These are phyloP conservation scores for Coniella vitis DNA, from an alignment of 2,329 filamentous ascomycete genomes.

Conservation along the genomic window DNA sequence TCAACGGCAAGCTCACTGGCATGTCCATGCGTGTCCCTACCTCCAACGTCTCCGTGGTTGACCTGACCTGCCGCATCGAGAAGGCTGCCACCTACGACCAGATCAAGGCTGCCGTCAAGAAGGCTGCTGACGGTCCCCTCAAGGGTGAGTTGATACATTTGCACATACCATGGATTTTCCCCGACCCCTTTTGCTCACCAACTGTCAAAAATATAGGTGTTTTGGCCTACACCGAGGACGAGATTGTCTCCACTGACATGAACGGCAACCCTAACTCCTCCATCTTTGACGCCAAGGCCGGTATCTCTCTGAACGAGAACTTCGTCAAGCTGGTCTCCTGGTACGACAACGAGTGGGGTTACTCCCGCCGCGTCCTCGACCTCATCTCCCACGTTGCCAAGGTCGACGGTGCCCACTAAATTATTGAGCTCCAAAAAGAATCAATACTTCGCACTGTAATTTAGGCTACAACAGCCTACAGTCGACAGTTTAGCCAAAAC, in stretches of 20 bases:
- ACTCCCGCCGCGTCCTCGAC: constrained; percentile 91
- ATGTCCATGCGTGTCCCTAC: constrained; percentile 99
- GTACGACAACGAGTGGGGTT: constrained; percentile 99
- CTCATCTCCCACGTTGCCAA: constrained; percentile 73
- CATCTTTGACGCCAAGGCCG: constrained; percentile 99
- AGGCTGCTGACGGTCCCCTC: constrained; percentile 72
- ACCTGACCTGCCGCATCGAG: constrained; percentile 89
- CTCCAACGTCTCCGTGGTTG: constrained; percentile 97
- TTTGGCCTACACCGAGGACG: constrained; percentile 93
- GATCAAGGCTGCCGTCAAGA: constrained; percentile 91
- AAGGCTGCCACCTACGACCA: constrained; percentile 82
- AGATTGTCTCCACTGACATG: constrained; percentile 88
- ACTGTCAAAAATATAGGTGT: constrained; percentile 51
- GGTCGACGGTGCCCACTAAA: constrained; percentile 57
- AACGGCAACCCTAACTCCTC: constrained; percentile 90
- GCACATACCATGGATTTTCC: too few species aligned
- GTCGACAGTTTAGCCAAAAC: background rate
- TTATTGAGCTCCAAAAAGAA: background rate
- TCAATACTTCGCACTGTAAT: background rate
- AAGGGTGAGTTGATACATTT: constrained; percentile 58
- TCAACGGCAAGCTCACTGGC: constrained; percentile 99
- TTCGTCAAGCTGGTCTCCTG: constrained; percentile 98
- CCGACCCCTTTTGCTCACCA: too few species aligned
- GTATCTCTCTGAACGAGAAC: constrained; percentile 97
- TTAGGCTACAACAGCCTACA: background rate